phyloP scores from a whole-genome alignment of 495 filamentous ascomycete genomes.

The Hyaloscypha finlandica region DNA sequence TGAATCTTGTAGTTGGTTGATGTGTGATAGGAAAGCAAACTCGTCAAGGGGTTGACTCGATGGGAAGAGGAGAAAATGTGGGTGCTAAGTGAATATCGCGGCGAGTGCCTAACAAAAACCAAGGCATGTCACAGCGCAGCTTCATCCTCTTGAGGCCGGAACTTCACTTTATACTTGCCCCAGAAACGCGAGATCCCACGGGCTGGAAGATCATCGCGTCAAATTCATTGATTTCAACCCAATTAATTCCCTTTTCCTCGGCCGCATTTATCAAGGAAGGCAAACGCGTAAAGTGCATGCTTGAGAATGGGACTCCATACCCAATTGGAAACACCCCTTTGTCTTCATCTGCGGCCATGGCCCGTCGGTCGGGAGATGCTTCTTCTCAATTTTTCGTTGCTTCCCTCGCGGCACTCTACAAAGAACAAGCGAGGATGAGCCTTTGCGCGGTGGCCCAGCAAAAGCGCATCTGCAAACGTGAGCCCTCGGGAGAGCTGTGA shows the following conservation, averaged over 20 bases:
- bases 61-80: not conserved
- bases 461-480: conserved; percentile 22
- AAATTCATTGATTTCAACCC: conserved; percentile 10
- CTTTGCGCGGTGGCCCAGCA: conserved; percentile 19
- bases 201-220: conserved; percentile 20
- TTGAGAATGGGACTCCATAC: conserved; percentile 6
- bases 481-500: conserved; percentile 9
- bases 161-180: conserved; percentile 24
- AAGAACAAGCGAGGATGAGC: conserved; percentile 20
- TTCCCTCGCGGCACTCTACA: conserved; percentile 11
- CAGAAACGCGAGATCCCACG: conserved; percentile 8
- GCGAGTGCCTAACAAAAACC: not conserved
- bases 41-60: not conserved
- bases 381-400: not conserved
- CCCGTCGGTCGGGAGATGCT: conserved; percentile 13
- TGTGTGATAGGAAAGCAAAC: not conserved
- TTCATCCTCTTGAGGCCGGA: not conserved
- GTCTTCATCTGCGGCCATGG: not conserved
- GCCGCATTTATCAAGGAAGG: not conserved
- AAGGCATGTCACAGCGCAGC: not conserved
- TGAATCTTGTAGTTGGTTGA: not conserved
- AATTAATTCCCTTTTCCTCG: not conserved
- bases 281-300: conserved; percentile 29
- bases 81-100: not conserved
- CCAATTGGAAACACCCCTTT: conserved; percentile 16